A percentile compares a stretch with the other conserved stretches of the same genome.
Conservation (phyloP, 306 rosid species). For the Gillenia trifoliata region DNA sequence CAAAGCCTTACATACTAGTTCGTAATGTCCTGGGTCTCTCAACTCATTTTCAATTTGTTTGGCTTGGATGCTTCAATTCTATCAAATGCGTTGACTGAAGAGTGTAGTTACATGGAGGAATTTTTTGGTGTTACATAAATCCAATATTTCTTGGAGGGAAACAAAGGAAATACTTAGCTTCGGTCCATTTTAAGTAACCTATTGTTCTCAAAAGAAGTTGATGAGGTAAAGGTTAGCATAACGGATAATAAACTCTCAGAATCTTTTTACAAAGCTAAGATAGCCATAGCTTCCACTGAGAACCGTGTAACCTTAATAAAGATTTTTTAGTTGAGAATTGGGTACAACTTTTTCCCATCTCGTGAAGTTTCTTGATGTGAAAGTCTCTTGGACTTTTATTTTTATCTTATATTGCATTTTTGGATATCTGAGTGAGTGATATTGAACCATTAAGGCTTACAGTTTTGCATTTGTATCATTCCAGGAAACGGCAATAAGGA, state of each 20-base stretch:
- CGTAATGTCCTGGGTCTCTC: too few relatives aligned
- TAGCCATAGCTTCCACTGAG: not conserved
- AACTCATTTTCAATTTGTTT: too few relatives aligned
- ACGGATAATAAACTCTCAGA: not conserved
- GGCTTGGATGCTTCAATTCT: too few relatives aligned
- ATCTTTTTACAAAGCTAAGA: not conserved
- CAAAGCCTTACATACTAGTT: too few relatives aligned
- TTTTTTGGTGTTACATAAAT: not conserved
- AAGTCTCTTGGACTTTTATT: not conserved
- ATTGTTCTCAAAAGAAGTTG: not conserved
- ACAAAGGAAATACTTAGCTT: not conserved
- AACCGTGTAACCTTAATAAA: not conserved
- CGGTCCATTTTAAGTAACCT: not conserved
- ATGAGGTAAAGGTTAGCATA: not conserved
- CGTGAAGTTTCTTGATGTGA: not conserved
- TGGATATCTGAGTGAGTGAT: not conserved
- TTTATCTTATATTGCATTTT: not conserved
- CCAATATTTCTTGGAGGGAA: not conserved
- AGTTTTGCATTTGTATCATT: conserved; percentile 6
- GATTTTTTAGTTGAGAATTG: not conserved
- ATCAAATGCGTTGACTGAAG: too few relatives aligned
- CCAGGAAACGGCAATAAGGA: conserved; percentile 94
- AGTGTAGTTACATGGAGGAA: not conserved
- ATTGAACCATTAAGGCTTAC: not conserved
- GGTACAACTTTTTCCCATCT: not conserved